phyloP scores from a whole-genome alignment of 768 basidiomycete species.

The Boletus eberwhitei region DNA sequence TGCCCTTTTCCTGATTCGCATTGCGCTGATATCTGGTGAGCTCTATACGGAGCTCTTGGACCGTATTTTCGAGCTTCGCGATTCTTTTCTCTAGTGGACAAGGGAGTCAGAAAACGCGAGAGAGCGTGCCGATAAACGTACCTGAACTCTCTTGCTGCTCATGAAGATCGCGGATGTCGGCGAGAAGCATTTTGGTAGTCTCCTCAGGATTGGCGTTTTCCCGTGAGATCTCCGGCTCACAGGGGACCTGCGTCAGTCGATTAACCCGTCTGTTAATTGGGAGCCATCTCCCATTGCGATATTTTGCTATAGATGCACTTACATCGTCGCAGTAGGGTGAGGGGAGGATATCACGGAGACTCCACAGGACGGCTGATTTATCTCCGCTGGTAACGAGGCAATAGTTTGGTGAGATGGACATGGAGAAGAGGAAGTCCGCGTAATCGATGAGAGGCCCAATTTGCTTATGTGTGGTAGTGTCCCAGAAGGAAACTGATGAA shows the following conservation, averaged over 20 bases:
- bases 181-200: background rate
- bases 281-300: too few species aligned
- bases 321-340: background rate
- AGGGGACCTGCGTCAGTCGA: background rate
- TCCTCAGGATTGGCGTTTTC: background rate
- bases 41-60: conserved; percentile 1
- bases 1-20: background rate
- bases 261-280: background rate
- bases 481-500: conserved; percentile 13
- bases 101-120: background rate
- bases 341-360: conserved; percentile 5
- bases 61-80: background rate
- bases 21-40: background rate
- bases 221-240: background rate
- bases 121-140: background rate
- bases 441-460: conserved; percentile 7
- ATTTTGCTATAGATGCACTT: background rate
- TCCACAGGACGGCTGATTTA: background rate
- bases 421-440: background rate
- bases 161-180: conserved; percentile 1
- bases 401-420: conserved; percentile 7
- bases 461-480: conserved; percentile 2
- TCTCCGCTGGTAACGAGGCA: background rate
- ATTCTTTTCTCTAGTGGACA: conserved; percentile 4
- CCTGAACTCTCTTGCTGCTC: conserved; percentile 1